Evolutionary conservation across 129 eudicot species (phyloP), one percentile per base, ranked within the genome.

Genomic region (Cynara cardunculus): DNA sequence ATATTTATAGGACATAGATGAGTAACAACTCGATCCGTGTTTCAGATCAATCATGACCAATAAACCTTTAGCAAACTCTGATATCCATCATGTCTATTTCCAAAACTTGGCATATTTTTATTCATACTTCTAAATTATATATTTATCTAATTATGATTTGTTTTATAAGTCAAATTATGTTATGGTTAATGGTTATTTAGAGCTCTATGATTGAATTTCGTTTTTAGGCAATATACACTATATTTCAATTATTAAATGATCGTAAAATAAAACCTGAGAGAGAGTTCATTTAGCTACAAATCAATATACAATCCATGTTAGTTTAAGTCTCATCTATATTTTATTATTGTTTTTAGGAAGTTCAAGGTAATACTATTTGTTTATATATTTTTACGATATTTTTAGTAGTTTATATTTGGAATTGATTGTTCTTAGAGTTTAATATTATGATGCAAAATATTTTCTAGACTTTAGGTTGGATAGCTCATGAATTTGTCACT

Each of bases 11-110:
- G 91, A 84, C 90, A 89, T 75, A 49, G 89, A n/a, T n/a, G 96
- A 91, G 85, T 93, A 89, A 25, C 68, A 53, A 83, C 77, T 87
- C 89, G 96, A 93, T 91, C 96, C 96, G 93, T 91, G 96, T 91
- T 91, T 89, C 96, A 84, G 96, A 91, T 89, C 13, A 80, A 81
- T 68, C 82, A 80, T 82, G 91, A 86, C 87, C 80, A 88, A 89
- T 61, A 88, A 89, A 78, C 77, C 71, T 16, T 75, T 28, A 85
- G 87, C 93, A 87, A 87, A 30, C 85, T 85, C 91, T 87, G 93
- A 87, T 89, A 90, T 86, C 89, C 77, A 18, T 39, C 7, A 8
- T 10, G 19, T 72, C 25, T 76, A 1, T 28, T 76, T 3, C 8
- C 59, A 0, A 6, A 46, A 34, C 7, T 28, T 28, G 31, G 31